Percentiles rank a stretch among this genome's conserved stretches.
phyloP scores from a whole-genome alignment of 2,329 filamentous ascomycete species.

The Beauveria caledonica region DNA sequence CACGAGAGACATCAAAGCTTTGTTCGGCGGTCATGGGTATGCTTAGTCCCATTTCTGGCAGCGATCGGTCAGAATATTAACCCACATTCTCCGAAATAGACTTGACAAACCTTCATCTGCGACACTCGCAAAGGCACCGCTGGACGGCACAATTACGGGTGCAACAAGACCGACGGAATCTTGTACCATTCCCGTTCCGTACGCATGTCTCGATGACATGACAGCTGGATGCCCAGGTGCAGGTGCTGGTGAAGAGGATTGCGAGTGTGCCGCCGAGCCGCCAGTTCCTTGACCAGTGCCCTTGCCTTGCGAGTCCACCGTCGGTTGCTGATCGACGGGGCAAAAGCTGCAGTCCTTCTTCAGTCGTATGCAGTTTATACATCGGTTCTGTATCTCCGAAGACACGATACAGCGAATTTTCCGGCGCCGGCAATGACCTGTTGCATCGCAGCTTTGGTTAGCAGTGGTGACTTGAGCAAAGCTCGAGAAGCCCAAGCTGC shows the following conservation, averaged over 20 bases:
- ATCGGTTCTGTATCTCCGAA: slow-evolving; percentile 62
- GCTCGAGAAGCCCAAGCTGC: neutral
- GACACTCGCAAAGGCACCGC: neutral
- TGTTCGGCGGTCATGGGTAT: neutral
- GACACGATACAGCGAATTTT: slow-evolving; percentile 82
- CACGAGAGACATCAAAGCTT: neutral
- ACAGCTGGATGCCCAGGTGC: slow-evolving; percentile 30
- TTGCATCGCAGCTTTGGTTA: neutral
- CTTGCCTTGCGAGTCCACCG: slow-evolving; percentile 34
- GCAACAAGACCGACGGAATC: neutral
- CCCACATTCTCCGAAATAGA: neutral
- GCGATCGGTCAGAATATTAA: neutral
- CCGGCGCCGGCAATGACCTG: slow-evolving; percentile 76
- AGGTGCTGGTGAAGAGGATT: slow-evolving; percentile 37
- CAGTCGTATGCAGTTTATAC: slow-evolving; percentile 79
- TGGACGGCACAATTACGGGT: neutral
- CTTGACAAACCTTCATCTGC: neutral
- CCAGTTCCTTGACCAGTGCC: slow-evolving; percentile 27
- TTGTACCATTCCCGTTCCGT: neutral
- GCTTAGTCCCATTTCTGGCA: neutral
- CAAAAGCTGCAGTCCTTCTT: slow-evolving; percentile 88
- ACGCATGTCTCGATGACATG: slow-evolving; percentile 13
- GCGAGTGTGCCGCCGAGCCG: slow-evolving; percentile 31
- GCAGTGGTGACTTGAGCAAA: neutral
- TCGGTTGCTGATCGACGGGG: slow-evolving; percentile 66